These are phyloP conservation scores for Alternaria gaisen DNA, from an alignment of 2,329 filamentous ascomycete species.

Conservation along the genomic window DNA sequence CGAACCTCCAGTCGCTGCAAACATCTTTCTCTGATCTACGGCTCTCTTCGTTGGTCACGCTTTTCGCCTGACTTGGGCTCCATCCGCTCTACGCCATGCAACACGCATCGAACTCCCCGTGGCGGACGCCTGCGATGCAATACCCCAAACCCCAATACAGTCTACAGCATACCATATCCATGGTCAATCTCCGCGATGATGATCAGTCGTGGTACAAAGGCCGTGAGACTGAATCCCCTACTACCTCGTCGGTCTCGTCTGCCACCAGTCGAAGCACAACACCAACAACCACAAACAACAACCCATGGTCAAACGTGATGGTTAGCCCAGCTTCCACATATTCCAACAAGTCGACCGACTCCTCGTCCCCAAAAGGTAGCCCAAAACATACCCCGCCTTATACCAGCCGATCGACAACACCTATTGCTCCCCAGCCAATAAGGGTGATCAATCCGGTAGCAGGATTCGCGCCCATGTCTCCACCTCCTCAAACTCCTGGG, in stretches of 20 bases:
- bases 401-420: conserved; percentile 50
- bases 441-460: conserved; percentile 44
- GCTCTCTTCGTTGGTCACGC: conserved; percentile 34
- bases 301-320: conserved; percentile 51
- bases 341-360: conserved; percentile 41
- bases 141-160: conserved; percentile 47
- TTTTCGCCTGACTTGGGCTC: conserved; percentile 33
- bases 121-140: conserved; percentile 44
- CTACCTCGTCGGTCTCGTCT: conserved; percentile 52
- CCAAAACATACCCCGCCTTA: conserved; percentile 50
- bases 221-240: conserved; percentile 48
- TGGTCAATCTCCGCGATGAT: conserved; percentile 51
- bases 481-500: conserved; percentile 38
- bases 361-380: conserved; percentile 48
- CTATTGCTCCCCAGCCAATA: conserved; percentile 50
- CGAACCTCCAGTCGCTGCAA: conserved; percentile 20
- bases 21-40: conserved; percentile 23
- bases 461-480: conserved; percentile 48
- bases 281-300: conserved; percentile 49
- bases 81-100: conserved; percentile 43
- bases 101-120: conserved; percentile 46
- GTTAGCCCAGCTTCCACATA: conserved; percentile 41
- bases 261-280: conserved; percentile 50
- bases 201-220: conserved; percentile 48
- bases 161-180: conserved; percentile 51